These are phyloP conservation scores for Globisporangium parvum DNA, from an alignment of 352 stramenopile genomes.

Conservation along the genomic window DNA sequence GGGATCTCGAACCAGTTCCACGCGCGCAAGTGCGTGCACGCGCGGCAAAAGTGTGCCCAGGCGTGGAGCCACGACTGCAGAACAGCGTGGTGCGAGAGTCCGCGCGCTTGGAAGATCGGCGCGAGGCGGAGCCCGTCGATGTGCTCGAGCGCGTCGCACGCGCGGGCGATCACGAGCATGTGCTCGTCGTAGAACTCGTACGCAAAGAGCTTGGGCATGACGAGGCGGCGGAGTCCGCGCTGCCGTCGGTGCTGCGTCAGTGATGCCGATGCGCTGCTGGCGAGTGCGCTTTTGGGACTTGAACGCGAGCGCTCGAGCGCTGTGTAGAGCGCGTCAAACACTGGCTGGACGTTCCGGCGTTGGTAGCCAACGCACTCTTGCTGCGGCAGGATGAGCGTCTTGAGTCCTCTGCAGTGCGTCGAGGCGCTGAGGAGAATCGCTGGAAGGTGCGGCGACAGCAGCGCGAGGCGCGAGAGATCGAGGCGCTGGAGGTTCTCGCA, in stretches of 20 bases:
- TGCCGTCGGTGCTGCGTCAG: background rate
- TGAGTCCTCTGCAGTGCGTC: slow-evolving; percentile 5
- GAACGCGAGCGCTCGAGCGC: slow-evolving; percentile 6
- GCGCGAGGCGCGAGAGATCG: slow-evolving; percentile 7
- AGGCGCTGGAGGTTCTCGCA: slow-evolving; percentile 10
- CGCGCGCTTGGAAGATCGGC: slow-evolving; percentile 18
- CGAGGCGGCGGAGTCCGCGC: slow-evolving; percentile 18
- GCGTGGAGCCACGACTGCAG: slow-evolving; percentile 16
- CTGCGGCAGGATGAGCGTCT: slow-evolving; percentile 12
- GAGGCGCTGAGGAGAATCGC: slow-evolving; percentile 5
- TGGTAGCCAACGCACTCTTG: slow-evolving; percentile 14
- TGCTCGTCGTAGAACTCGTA: slow-evolving; percentile 22
- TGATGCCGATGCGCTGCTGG: background rate
- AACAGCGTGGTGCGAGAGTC: slow-evolving; percentile 23
- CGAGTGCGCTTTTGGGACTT: background rate
- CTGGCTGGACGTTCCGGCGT: slow-evolving; percentile 11
- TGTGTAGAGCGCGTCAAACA: slow-evolving; percentile 11
- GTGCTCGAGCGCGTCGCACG: slow-evolving; percentile 16
- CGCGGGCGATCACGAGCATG: slow-evolving; percentile 13
- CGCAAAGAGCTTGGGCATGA: slow-evolving; percentile 25
- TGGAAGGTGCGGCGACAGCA: slow-evolving; percentile 6
- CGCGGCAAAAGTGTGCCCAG: slow-evolving; percentile 24
- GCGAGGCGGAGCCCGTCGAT: slow-evolving; percentile 23
- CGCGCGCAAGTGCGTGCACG: slow-evolving; percentile 16
- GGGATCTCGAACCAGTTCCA: slow-evolving; percentile 29